Evolutionary conservation across 2,329 filamentous ascomycete species (phyloP), one percentile per base, ranked within the genome.

Genomic region (Curvularia sp.): DNA sequence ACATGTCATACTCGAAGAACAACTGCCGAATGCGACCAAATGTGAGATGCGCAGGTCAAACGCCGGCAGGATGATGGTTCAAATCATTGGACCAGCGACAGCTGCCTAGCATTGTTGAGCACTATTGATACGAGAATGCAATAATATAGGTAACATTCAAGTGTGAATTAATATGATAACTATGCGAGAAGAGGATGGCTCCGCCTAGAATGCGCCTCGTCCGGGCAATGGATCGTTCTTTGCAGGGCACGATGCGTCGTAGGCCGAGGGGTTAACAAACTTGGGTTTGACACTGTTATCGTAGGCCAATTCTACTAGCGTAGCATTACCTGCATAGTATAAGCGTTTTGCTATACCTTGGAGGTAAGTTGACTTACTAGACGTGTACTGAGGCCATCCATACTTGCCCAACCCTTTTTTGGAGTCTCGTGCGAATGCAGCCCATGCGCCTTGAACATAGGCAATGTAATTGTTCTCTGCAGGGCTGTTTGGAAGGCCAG

Each of bases 391-490:
- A 26, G 69, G 68, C 77, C 77, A 79, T 2, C 77, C 74, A 53
- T 72, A 65, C 18, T 69, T 66, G 2, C 66, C 65, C 28, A 79
- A 43, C 0, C 71, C 72, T 4, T 61, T 52, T 49, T 55, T 63
- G 1, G 77, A 69, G 60, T 78, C 71, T 5, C 57, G 63, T 1
- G 71, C 72, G 56, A 79, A 80, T 4, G 72, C 72, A 18, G 71
- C 63, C 61, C 75, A 73, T 0, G 72, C 69, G 30, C 73, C 72
- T 55, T 74, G 67, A 3, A 57, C 12, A 22, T 57, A 53, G 33
- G 47, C 39, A 57, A 77, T 75, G 38, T 76, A 75, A 42, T 65
- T 64, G 35, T 71, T 70, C 3, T 78, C 70, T 7, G 66, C 61
- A 10, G 56, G 39, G 12, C 65, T 64, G n/a, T 67, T 62, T 9